Base-by-base conservation (phyloP, 257 asterid genomes). In the Plantago major region DNA sequence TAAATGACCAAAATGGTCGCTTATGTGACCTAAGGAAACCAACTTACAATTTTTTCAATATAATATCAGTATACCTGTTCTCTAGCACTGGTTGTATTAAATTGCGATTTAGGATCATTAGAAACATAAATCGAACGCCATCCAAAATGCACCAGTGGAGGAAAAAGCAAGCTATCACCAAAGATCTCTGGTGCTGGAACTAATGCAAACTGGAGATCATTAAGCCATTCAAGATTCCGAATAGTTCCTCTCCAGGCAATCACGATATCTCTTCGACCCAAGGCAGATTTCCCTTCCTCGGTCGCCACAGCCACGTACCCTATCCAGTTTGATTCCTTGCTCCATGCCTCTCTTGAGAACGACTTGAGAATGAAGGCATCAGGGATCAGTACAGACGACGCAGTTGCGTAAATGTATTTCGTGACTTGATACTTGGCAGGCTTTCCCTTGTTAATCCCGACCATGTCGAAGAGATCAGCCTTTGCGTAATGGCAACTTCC, bases 181-280 rank as follows among this genome's bases (percentile, higher is more conserved):
- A 78, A 40, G 1, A 80, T 58, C 49, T 22, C 37, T 11, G 69
- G 11, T 0, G 85, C 83, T 1, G 81, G 46, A 0, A 65, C 77
- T 4, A 76, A 63, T 1, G 74, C 73, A 30, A 71, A 78, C 26
- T 82, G 85, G n/a, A 82, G 71, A 69, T 85, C 90, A 30, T 80
- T 74, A 11, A 43, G 56, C 86, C 87, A 82, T 49, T 85, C 94
- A 22, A 58, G 62, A 18, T 56, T 62, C 43, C 33, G 40, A 7
- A 82, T 60, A 5, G 85, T 80, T 14, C 94, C 90, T 62, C 94
- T 82, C 90, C 94, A 80, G 0, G 85, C 81, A 51, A 82, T 58
- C 74, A 85, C n/a, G 17, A 85, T 82, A 48, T 82, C 90, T 61
- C 94, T 71, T 60, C 90, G 72, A 48, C 94, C 94, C 17, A 82